Evolutionary conservation across 805 yeast genomes (phyloP).

Genomic region (Myxozyma neotropica): DNA sequence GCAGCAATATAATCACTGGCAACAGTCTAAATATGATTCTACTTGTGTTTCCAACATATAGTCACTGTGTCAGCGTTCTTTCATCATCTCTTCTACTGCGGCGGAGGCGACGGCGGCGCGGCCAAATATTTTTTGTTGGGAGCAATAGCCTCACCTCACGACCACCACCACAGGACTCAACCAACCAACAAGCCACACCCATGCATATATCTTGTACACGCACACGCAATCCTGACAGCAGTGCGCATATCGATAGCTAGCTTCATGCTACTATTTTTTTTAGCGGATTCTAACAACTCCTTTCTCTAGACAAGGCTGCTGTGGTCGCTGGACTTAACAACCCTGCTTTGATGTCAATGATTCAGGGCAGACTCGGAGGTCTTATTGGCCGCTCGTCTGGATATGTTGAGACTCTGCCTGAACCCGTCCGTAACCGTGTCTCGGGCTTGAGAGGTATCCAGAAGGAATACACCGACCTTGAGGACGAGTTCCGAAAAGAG

Average conservation of each 20-base stretch:
- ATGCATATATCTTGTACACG: neutral
- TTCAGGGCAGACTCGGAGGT: slow-evolving; percentile 83
- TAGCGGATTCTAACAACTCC: neutral
- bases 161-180: neutral
- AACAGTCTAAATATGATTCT: no score
- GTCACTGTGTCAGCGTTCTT: no score
- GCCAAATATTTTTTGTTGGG: slow-evolving; percentile 12
- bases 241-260: neutral
- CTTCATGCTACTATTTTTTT: neutral
- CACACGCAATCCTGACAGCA: neutral
- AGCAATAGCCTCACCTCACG: neutral
- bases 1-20: no score
- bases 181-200: slow-evolving; percentile 1
- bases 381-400: slow-evolving; percentile 87
- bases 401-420: slow-evolving; percentile 76
- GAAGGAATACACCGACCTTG: slow-evolving; percentile 74
- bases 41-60: no score
- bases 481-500: slow-evolving; percentile 89
- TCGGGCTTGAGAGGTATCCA: slow-evolving; percentile 82
- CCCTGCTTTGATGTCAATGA: slow-evolving; percentile 82
- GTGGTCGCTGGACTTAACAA: slow-evolving; percentile 57
- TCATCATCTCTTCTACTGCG: no score
- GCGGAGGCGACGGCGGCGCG: neutral
- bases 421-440: slow-evolving; percentile 71
- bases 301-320: slow-evolving; percentile 37